phyloP scores from a whole-genome alignment of 139 green algal species.

The Chlorella sp. region DNA sequence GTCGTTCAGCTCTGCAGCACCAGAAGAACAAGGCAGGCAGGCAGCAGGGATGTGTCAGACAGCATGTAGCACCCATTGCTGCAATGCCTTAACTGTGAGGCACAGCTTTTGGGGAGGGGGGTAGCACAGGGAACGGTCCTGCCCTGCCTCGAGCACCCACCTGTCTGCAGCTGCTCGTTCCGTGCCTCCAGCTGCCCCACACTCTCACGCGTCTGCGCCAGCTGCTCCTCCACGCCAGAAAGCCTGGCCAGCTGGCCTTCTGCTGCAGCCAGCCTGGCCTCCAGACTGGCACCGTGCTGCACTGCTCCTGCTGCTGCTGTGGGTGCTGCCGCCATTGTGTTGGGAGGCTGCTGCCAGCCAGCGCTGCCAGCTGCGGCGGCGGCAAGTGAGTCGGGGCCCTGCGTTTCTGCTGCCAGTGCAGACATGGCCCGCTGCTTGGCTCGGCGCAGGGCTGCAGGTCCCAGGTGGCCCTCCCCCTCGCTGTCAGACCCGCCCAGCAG shows the following conservation, averaged over 20 bases:
- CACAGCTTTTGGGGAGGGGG: neutral
- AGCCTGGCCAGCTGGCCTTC: constrained; percentile 9
- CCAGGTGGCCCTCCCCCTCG: constrained; percentile 19
- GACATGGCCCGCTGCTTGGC: neutral
- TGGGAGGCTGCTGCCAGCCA: neutral
- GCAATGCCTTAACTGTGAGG: neutral
- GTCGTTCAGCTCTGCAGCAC: neutral
- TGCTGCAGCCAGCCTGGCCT: constrained; percentile 1
- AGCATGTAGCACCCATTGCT: neutral
- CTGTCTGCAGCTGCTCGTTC: constrained; percentile 3
- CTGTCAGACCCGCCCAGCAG: neutral
- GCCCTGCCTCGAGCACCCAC: neutral
- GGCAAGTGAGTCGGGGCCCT: neutral
- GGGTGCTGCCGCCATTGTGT: neutral
- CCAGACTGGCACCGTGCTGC: neutral
- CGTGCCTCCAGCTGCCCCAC: neutral
- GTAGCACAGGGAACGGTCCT: neutral
- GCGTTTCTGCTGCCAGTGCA: neutral
- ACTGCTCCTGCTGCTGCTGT: neutral
- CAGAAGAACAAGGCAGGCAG: neutral
- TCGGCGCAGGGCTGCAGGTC: neutral
- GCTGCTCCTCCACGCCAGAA: neutral
- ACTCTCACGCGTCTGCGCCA: neutral
- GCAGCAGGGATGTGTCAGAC: neutral
- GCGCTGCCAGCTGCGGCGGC: neutral